These are phyloP conservation scores for Tuber indicum DNA, from an alignment of 495 filamentous ascomycete genomes.

Conservation along the genomic window DNA sequence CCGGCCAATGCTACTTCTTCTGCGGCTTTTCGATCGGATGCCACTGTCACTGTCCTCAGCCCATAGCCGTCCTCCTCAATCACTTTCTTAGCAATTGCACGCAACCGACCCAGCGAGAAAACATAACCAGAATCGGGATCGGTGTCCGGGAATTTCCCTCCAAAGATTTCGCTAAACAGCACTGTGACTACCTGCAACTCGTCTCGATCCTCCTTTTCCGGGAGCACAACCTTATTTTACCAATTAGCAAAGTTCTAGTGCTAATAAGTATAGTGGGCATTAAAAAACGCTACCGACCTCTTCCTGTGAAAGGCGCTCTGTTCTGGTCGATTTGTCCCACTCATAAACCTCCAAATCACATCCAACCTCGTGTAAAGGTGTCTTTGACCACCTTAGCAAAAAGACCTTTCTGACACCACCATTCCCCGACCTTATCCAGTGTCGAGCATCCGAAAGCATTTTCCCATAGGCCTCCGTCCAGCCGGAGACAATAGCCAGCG, in stretches of 20 bases:
- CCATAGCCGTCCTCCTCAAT: background rate
- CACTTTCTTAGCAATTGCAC: background rate
- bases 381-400: background rate
- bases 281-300: background rate
- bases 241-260: background rate
- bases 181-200: background rate
- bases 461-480: background rate
- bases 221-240: background rate
- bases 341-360: conserved; percentile 3
- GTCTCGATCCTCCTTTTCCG: background rate
- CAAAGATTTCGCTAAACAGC: background rate
- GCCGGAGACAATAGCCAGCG: background rate
- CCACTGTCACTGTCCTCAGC: background rate
- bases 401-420: background rate
- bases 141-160: background rate
- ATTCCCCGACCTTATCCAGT: background rate
- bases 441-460: background rate
- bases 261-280: background rate
- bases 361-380: background rate
- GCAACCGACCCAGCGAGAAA: background rate
- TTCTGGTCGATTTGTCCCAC: background rate
- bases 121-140: background rate
- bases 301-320: background rate
- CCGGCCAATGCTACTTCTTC: background rate
- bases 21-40: background rate